These are phyloP conservation scores for Saccharomycopsis fibuligera DNA, from an alignment of 805 yeast genomes.

Conservation along the genomic window DNA sequence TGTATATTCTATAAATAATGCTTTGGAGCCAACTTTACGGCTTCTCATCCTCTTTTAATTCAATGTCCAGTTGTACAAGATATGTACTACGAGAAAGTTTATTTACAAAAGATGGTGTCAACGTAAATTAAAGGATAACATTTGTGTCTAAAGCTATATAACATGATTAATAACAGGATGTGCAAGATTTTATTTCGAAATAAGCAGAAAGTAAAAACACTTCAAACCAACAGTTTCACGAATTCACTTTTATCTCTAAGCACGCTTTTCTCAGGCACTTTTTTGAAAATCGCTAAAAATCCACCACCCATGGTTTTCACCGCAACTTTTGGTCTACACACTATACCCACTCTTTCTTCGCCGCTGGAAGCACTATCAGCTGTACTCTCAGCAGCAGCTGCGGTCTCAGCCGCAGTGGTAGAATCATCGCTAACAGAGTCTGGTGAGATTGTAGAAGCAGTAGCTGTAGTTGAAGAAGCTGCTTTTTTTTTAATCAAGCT, in stretches of 20 bases:
- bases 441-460: not conserved
- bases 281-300: constrained; percentile 39
- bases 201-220: not conserved
- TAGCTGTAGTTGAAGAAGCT: not conserved
- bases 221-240: not conserved
- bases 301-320: constrained; percentile 44
- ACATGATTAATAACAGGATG: no score
- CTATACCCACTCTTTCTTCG: constrained; percentile 20
- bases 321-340: constrained; percentile 47
- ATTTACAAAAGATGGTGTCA: no score
- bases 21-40: no score
- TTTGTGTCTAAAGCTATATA: no score
- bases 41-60: no score
- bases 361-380: not conserved
- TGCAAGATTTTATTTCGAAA: no score
- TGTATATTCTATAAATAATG: no score
- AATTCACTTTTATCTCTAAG: not conserved
- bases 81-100: no score
- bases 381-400: not conserved
- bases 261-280: constrained; percentile 16
- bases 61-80: no score
- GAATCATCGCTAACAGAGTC: not conserved
- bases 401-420: not conserved
- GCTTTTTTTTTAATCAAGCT: constrained; percentile 31
- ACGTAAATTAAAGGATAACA: no score